phyloP scores from a whole-genome alignment of 169 alveolate species.

The Eimeria necatrix region DNA sequence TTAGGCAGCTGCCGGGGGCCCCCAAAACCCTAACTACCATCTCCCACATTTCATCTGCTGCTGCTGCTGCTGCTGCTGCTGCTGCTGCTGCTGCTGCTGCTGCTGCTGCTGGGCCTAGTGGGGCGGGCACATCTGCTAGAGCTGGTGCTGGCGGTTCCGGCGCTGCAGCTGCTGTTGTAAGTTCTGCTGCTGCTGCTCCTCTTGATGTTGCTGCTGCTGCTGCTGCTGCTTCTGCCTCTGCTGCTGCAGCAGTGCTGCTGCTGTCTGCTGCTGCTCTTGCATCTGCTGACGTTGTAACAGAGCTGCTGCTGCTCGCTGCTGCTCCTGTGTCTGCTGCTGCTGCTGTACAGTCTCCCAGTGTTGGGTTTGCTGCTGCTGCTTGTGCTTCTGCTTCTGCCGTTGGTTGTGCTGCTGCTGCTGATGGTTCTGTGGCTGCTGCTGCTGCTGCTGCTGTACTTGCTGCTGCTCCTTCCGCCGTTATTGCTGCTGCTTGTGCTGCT shows the following conservation, averaged over 20 bases:
- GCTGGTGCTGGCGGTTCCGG: background rate
- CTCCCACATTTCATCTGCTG: background rate
- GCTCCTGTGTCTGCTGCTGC: constrained; percentile 1
- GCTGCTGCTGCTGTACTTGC: no score
- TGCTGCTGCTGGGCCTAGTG: background rate
- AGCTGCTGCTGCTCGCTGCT: background rate
- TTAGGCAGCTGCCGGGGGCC: constrained; percentile 10
- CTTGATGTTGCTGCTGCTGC: background rate
- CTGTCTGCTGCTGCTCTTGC: background rate
- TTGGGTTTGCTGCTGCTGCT: background rate
- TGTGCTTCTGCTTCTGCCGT: background rate
- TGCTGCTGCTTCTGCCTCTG: background rate
- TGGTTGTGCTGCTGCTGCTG: background rate
- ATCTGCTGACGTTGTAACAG: background rate
- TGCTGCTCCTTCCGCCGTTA: no score
- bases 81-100: constrained; percentile 18
- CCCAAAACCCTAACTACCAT: background rate
- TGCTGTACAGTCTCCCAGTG: background rate
- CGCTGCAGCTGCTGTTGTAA: background rate
- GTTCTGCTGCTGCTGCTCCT: background rate
- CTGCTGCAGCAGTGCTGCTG: background rate
- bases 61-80: constrained; percentile 20
- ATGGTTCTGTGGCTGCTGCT: background rate
- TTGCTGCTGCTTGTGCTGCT: no score
- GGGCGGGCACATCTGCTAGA: background rate